phyloP scores from a whole-genome alignment of 208 protist species.

The Trichomonas tenax region DNA sequence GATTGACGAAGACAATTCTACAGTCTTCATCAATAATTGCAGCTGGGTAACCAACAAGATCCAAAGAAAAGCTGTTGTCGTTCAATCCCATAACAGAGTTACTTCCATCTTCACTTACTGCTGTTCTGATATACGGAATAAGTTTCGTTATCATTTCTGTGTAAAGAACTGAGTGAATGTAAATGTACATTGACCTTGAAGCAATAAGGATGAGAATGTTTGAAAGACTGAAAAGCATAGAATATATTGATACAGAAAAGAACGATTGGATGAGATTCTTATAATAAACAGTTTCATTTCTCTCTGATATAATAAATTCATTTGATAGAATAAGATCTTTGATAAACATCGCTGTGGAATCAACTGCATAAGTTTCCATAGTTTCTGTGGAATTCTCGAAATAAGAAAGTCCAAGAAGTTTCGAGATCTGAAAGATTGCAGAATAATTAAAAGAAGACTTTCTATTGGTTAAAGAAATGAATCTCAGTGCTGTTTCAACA shows the following conservation, averaged over 20 bases:
- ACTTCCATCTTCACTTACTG: background rate
- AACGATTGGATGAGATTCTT: background rate
- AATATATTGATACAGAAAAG: background rate
- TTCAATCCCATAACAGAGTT: background rate
- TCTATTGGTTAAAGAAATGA: background rate
- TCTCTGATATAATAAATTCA: background rate
- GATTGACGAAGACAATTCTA: background rate
- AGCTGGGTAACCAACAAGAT: background rate
- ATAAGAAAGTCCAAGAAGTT: background rate
- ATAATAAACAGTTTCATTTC: background rate
- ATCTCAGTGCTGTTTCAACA: background rate
- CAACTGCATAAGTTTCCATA: background rate
- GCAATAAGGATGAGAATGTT: background rate
- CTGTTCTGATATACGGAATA: background rate
- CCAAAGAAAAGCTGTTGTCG: background rate
- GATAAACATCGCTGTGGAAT: background rate
- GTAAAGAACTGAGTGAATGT: background rate
- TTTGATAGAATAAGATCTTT: background rate
- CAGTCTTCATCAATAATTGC: background rate
- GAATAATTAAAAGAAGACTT: background rate
- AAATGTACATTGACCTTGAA: background rate
- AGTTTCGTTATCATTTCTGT: background rate
- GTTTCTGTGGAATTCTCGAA: background rate
- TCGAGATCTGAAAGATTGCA: background rate
- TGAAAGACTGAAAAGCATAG: background rate